phyloP scores from a whole-genome alignment of 2,329 filamentous ascomycete genomes.

The Thielaviopsis ethacetica region DNA sequence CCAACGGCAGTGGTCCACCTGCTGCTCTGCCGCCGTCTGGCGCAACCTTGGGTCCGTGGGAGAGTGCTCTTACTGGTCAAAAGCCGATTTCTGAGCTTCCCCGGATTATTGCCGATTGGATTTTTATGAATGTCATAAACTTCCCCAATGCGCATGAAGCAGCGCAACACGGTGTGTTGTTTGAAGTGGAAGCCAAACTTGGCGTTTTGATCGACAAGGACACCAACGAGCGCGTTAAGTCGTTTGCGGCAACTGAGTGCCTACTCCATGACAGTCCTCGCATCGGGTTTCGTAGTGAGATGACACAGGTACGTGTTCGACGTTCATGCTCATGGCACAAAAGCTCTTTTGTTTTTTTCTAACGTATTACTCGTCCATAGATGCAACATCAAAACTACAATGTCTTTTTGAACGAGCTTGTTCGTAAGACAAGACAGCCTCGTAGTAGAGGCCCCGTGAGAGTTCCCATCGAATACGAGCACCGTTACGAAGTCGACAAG shows the following conservation, averaged over 20 bases:
- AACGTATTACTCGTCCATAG: constrained; percentile 23
- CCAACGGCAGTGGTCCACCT: background rate
- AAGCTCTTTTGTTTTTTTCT: background rate
- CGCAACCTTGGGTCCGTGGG: constrained; percentile 37
- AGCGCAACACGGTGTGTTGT: constrained; percentile 47
- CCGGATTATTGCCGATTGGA: constrained; percentile 64
- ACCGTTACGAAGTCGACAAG: constrained; percentile 66
- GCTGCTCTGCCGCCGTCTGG: background rate
- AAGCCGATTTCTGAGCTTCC: constrained; percentile 59
- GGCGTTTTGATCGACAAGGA: constrained; percentile 64
- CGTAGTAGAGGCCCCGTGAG: constrained; percentile 23
- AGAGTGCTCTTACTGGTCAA: constrained; percentile 50
- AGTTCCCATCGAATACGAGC: constrained; percentile 59
- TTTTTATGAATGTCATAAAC: constrained; percentile 55
- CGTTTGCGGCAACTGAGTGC: constrained; percentile 55
- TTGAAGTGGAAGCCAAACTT: constrained; percentile 91
- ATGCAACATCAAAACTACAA: constrained; percentile 72
- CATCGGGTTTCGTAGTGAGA: constrained; percentile 66
- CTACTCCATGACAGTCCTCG: constrained; percentile 45
- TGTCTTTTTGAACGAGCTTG: constrained; percentile 59
- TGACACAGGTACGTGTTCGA: constrained; percentile 58
- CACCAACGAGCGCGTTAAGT: constrained; percentile 48
- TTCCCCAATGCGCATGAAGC: constrained; percentile 51
- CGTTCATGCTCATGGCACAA: background rate
- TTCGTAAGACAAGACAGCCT: constrained; percentile 19